These are phyloP conservation scores for Colletotrichum caudatum DNA, from an alignment of 2,329 filamentous ascomycete genomes.

Conservation along the genomic window DNA sequence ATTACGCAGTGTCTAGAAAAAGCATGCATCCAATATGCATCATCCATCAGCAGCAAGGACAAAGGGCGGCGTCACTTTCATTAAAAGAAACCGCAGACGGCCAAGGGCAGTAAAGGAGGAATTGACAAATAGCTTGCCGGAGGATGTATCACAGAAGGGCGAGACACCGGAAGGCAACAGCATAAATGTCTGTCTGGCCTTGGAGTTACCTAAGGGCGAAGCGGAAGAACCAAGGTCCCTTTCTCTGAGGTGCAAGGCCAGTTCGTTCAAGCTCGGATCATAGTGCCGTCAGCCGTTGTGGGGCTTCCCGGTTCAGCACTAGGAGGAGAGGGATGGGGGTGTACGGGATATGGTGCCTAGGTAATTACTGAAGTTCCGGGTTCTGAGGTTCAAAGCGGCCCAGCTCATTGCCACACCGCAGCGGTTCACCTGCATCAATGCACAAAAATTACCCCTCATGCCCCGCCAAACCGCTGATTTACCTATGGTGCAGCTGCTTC, in stretches of 20 bases:
- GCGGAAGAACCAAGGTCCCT: background rate
- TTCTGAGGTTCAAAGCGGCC: constrained; percentile 16
- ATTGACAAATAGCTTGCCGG: background rate
- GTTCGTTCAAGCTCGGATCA: background rate
- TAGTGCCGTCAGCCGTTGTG: constrained; percentile 7
- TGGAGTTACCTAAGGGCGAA: background rate
- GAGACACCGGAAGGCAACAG: background rate
- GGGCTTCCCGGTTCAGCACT: background rate
- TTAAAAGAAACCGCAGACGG: background rate
- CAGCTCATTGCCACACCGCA: constrained; percentile 13
- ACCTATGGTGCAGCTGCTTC: constrained; percentile 26
- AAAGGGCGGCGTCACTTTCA: background rate
- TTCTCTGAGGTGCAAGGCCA: background rate
- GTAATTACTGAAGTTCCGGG: too few relatives aligned
- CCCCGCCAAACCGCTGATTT: constrained; percentile 39
- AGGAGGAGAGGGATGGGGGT: background rate
- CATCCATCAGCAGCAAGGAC: background rate
- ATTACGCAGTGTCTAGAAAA: background rate
- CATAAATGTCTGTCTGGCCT: too few relatives aligned
- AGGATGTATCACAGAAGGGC: background rate
- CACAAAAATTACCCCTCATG: constrained; percentile 41
- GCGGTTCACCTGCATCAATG: constrained; percentile 28
- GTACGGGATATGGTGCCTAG: background rate
- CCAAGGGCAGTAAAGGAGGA: background rate
- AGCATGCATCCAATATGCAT: background rate